A percentile compares a stretch with the other conserved stretches of the same genome.
Evolutionary conservation across 2,329 filamentous ascomycete species (phyloP).

Genomic region (Arthrobotrys pseudoclavata): DNA sequence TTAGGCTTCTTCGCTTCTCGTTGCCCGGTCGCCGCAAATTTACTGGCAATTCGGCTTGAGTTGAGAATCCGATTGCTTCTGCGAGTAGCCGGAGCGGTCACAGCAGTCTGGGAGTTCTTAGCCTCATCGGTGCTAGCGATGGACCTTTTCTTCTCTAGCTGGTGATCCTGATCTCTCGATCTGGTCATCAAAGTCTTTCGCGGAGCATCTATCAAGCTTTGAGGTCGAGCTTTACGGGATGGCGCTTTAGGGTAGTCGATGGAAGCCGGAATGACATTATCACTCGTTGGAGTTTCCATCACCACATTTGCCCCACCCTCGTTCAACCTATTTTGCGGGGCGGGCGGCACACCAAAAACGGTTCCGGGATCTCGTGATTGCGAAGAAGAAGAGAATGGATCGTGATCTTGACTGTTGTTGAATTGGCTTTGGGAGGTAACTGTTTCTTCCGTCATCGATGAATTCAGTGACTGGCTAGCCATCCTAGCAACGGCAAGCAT

Average conservation of each 20-base stretch:
- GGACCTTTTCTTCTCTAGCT: slow-evolving; percentile 58
- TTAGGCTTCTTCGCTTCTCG: slow-evolving; percentile 65
- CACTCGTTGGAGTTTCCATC: slow-evolving; percentile 69
- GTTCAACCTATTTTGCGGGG: slow-evolving; percentile 66
- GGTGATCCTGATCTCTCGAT: slow-evolving; percentile 52
- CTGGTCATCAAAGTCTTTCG: slow-evolving; percentile 58
- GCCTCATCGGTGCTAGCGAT: slow-evolving; percentile 60
- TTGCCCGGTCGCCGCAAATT: slow-evolving; percentile 63
- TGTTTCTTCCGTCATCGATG: slow-evolving; percentile 64
- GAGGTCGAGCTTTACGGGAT: slow-evolving; percentile 62
- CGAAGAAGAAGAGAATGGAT: slow-evolving; percentile 65
- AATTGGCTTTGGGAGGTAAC: slow-evolving; percentile 21
- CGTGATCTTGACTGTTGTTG: slow-evolving; percentile 66
- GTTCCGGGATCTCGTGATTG: slow-evolving; percentile 65
- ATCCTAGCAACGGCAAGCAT: slow-evolving; percentile 68
- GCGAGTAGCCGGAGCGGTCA: slow-evolving; percentile 62
- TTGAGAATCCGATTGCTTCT: slow-evolving; percentile 63
- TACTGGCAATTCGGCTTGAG: slow-evolving; percentile 63
- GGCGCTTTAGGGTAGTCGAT: slow-evolving; percentile 62
- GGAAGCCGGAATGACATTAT: slow-evolving; percentile 60
- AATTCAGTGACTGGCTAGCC: slow-evolving; percentile 65
- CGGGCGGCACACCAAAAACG: slow-evolving; percentile 69
- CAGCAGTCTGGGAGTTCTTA: slow-evolving; percentile 62
- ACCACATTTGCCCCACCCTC: slow-evolving; percentile 65
- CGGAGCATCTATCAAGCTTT: slow-evolving; percentile 60